Conservation (phyloP, 768 basidiomycete genomes). For the Collybia mongolica region DNA sequence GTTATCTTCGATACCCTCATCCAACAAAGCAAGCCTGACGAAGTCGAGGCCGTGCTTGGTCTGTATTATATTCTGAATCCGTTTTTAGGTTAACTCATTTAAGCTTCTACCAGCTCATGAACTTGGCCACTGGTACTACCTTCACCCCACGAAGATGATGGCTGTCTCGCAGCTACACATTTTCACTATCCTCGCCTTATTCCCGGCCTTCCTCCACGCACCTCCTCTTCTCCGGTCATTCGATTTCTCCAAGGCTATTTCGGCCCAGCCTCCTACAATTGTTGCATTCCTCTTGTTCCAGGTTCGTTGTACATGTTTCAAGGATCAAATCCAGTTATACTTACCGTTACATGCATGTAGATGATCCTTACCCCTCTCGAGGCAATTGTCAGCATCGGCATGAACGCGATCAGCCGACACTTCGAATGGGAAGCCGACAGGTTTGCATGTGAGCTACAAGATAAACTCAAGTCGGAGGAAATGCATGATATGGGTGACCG, state of each 20-base stretch:
- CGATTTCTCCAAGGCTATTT: slow-evolving; percentile 68
- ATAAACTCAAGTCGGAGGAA: slow-evolving; percentile 43
- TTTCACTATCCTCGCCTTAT: slow-evolving; percentile 80
- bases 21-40: slow-evolving; percentile 84
- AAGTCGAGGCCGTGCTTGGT: slow-evolving; percentile 95
- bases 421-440: slow-evolving; percentile 94
- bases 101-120: slow-evolving; percentile 67
- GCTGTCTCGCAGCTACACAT: slow-evolving; percentile 85
- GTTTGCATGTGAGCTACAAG: slow-evolving; percentile 76
- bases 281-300: slow-evolving; percentile 88
- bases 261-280: slow-evolving; percentile 72
- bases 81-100: background rate
- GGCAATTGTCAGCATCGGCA: slow-evolving; percentile 63
- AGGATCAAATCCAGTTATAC: background rate
- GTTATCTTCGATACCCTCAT: slow-evolving; percentile 98
- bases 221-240: slow-evolving; percentile 79
- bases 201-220: slow-evolving; percentile 87
- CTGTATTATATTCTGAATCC: slow-evolving; percentile 11
- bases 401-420: slow-evolving; percentile 81
- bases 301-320: slow-evolving; percentile 24
- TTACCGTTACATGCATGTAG: slow-evolving; percentile 28
- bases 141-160: slow-evolving; percentile 89
- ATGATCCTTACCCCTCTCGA: slow-evolving; percentile 84
- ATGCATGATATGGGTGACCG: slow-evolving; percentile 87
- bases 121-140: slow-evolving; percentile 93